Conservation (phyloP, 106 monocot genomes). For the Apostasia shenzhenica region DNA sequence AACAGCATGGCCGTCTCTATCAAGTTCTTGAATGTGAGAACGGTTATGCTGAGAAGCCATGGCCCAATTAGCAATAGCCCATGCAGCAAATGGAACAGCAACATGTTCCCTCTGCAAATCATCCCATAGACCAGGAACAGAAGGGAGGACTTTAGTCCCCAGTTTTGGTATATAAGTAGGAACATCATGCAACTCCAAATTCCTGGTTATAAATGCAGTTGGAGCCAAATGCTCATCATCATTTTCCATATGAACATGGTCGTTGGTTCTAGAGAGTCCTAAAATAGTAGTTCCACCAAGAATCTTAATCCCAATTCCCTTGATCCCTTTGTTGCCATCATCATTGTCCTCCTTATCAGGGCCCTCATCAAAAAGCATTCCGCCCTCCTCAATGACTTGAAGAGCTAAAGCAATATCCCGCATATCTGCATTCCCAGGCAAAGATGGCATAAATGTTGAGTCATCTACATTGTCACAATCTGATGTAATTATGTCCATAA, state of each 20-base stretch:
- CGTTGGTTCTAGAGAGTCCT: conserved; percentile 46
- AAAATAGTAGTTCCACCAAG: conserved; percentile 80
- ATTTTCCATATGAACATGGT: conserved; percentile 19
- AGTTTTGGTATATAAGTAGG: conserved; percentile 12
- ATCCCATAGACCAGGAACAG: conserved; percentile 93
- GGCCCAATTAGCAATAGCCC: conserved; percentile 99
- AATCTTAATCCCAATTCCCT: conserved; percentile 88
- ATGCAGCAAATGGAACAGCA: conserved; percentile 98
- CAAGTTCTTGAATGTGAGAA: conserved; percentile 83
- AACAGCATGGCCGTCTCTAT: conserved; percentile 80
- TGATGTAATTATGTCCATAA: conserved; percentile 94
- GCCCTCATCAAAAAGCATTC: conserved; percentile 62
- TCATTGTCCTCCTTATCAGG: conserved; percentile 27
- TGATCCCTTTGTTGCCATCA: conserved; percentile 69
- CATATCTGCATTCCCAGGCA: conserved; percentile 72
- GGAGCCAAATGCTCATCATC: conserved; percentile 13
- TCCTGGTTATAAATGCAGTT: conserved; percentile 8
- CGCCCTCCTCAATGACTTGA: conserved; percentile 85
- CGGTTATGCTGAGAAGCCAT: conserved; percentile 76
- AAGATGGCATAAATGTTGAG: conserved; percentile 40
- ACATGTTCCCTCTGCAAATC: conserved; percentile 95
- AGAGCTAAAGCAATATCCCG: conserved; percentile 82
- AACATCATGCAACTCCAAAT: conserved; percentile 16
- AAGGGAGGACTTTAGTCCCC: conserved; percentile 19
- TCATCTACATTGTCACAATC: conserved; percentile 67